Evolutionary conservation across 2,329 filamentous ascomycete species (phyloP), one percentile per base, ranked within the genome.

Genomic region (Beauveria sp.): DNA sequence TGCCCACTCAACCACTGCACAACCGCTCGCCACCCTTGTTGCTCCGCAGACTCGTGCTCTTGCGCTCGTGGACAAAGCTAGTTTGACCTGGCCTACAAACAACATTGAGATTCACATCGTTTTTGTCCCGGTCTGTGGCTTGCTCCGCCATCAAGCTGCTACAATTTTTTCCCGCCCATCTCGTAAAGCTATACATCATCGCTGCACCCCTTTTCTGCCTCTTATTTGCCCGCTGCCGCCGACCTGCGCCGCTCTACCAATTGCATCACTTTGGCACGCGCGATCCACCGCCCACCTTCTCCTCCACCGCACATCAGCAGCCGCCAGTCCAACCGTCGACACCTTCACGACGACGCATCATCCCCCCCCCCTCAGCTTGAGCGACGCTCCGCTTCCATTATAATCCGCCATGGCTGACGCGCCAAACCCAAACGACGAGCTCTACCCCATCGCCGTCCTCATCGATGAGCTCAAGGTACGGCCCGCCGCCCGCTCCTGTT

Each of bases 361-460:
- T 53, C 28, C 34, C 43, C 42, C 26, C 28, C 45, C 12, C 22
- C 18, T 43, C 38, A 59, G 60, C 60, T 52, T 46, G 60, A 53
- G 61, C 49, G 49, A 55, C 61, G 55, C 61, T 55, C 61, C 55
- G 54, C 55, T 38, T 52, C 54, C 62, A 56, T 60, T 52, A 18
- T 51, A 71, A 72, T 76, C 79, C 84, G 83, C 77, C 77, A 98
- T 98, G 93, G 91, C 85, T 79, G 85, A 97, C 80, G 89, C 88
- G 79, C 84, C 88, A 77, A 90, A 88, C 79, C 87, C 93, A 82
- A 96, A 89, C 77, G 95, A 99, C 80, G 96, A 98, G 88, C 92
- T 99, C 73, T 99, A 98, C 79, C 95, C 95, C 76, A 99, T 99
- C 83, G 95, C 96, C 74, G 95, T 99, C 69, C 88, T 99, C 79